A percentile compares a stretch with the other conserved stretches of the same genome.
Evolutionary conservation across 306 rosid species (phyloP).

Genomic region (Argentina anserina): DNA sequence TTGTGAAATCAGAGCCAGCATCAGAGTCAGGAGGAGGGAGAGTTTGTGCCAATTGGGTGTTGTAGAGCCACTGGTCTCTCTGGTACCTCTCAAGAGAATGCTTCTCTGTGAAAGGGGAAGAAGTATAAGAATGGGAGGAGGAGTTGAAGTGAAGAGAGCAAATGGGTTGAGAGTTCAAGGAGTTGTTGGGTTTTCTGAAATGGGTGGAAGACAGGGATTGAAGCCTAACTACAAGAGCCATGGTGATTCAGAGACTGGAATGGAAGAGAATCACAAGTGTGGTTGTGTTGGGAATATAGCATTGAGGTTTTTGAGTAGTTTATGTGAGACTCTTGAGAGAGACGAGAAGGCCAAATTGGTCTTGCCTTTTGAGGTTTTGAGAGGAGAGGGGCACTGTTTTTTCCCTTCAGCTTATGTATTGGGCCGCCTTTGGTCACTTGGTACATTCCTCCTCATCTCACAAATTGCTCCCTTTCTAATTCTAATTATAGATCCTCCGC

Average conservation of each 20-base stretch:
- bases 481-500: no score
- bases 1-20: constrained; percentile 28
- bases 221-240: constrained; percentile 53
- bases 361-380: not conserved
- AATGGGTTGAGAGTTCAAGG: constrained; percentile 31
- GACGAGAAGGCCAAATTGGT: not conserved
- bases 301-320: not conserved
- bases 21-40: constrained; percentile 21
- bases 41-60: constrained; percentile 16
- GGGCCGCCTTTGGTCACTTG: not conserved
- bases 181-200: constrained; percentile 20
- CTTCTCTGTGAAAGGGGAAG: constrained; percentile 85
- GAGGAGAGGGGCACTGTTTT: not conserved
- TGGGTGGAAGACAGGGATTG: constrained; percentile 39
- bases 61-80: constrained; percentile 79
- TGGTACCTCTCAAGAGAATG: constrained; percentile 62
- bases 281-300: not conserved
- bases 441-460: not conserved
- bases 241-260: not conserved
- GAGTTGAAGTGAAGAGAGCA: constrained; percentile 41
- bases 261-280: not conserved
- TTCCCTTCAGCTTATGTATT: not conserved
- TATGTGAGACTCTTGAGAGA: not conserved
- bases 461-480: not conserved
- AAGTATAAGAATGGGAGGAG: constrained; percentile 32